Percentiles rank a stretch among this genome's conserved stretches.
phyloP scores from a whole-genome alignment of 257 asterid genomes.

The Salvia rosmarinus region DNA sequence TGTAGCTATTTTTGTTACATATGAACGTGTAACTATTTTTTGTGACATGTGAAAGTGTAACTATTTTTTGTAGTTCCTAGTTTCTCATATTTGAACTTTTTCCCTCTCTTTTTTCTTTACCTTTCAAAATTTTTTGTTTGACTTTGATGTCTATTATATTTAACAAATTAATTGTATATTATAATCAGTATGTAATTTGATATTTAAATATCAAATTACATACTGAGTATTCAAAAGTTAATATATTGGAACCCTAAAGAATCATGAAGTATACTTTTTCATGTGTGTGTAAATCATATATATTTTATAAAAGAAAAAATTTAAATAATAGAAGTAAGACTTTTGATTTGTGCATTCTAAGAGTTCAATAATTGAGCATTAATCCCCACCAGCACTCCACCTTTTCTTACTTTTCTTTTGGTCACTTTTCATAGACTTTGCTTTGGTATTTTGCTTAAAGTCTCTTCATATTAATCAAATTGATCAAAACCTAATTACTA shows the following conservation, averaged over 20 bases:
- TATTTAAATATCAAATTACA: no score
- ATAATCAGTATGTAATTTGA: no score
- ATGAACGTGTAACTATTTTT: no score
- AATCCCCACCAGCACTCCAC: slow-evolving; percentile 38
- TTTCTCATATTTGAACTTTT: no score
- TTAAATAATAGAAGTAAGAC: slow-evolving; percentile 4
- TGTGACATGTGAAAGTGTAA: no score
- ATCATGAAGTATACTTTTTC: no score
- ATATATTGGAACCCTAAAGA: slow-evolving; percentile 1
- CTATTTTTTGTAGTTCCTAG: no score
- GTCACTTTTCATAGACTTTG: slow-evolving; percentile 37
- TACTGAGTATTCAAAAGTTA: slow-evolving; percentile 28
- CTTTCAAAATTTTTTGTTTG: no score
- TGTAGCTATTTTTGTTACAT: no score
- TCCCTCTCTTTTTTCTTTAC: no score
- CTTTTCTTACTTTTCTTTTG: slow-evolving; percentile 25
- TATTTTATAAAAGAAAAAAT: neutral
- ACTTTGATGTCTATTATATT: no score
- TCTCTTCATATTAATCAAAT: slow-evolving; percentile 12
- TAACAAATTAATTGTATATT: no score
- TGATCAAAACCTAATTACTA: slow-evolving; percentile 28
- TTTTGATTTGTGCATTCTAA: slow-evolving; percentile 37
- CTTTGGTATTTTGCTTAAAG: slow-evolving; percentile 34
- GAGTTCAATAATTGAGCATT: slow-evolving; percentile 61
- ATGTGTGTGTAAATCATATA: neutral